These are phyloP conservation scores for Lactarius vividus DNA, from an alignment of 768 basidiomycete genomes.

Conservation along the genomic window DNA sequence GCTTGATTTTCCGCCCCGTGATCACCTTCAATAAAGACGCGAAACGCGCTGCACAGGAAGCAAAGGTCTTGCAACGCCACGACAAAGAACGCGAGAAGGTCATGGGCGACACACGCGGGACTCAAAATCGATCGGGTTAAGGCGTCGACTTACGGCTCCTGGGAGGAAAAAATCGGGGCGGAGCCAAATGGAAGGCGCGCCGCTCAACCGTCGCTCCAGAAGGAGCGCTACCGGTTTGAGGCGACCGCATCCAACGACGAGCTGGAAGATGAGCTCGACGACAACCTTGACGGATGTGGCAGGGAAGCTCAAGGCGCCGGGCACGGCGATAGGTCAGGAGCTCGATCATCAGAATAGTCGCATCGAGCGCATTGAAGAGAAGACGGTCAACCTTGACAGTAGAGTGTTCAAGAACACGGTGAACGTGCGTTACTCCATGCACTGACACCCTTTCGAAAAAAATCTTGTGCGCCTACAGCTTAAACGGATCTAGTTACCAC, in stretches of 20 bases:
- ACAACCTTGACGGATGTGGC: constrained; percentile 82
- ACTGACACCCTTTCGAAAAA: not conserved
- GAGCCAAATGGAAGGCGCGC: constrained; percentile 42
- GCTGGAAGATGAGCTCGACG: constrained; percentile 90
- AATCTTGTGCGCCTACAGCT: constrained; percentile 32
- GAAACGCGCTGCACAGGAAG: constrained; percentile 85
- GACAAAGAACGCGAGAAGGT: constrained; percentile 70
- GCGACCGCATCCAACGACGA: constrained; percentile 89
- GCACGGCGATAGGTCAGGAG: constrained; percentile 81
- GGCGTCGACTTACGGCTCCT: constrained; percentile 61
- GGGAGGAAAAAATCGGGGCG: constrained; percentile 44
- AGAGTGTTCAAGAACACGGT: constrained; percentile 81
- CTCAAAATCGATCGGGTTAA: constrained; percentile 79
- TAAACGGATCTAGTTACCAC: constrained; percentile 32
- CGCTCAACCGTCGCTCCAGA: constrained; percentile 52
- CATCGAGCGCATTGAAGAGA: constrained; percentile 72
- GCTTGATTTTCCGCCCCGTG: constrained; percentile 90
- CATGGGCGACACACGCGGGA: constrained; percentile 82
- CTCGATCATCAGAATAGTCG: constrained; percentile 82
- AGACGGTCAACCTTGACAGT: constrained; percentile 72
- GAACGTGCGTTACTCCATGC: constrained; percentile 45
- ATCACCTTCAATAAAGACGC: constrained; percentile 91
- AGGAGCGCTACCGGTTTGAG: constrained; percentile 90
- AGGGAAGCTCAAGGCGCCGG: constrained; percentile 74
- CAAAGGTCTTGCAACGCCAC: constrained; percentile 58